A percentile compares a stretch with the other conserved stretches of the same genome.
Conservation (phyloP, 257 asterid species). For the Ocimum tenuiflorum region DNA sequence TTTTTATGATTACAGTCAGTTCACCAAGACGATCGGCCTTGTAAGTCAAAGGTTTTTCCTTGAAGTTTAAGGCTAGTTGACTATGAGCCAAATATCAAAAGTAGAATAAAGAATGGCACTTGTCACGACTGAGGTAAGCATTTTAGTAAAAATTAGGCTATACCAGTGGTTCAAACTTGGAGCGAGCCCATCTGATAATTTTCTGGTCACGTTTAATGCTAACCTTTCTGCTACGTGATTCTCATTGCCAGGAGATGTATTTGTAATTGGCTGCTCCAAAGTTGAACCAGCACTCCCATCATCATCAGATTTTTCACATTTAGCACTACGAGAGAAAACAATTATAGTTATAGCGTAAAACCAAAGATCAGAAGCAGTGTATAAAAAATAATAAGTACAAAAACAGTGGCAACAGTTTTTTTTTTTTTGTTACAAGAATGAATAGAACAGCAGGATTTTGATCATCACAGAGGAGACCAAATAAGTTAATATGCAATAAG, state of each 20-base stretch:
- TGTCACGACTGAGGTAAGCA: neutral
- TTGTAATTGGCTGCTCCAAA: slow-evolving; percentile 32
- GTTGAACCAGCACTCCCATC: slow-evolving; percentile 38
- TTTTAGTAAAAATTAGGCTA: slow-evolving; percentile 5
- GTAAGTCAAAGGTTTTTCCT: too few species aligned
- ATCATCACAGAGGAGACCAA: neutral
- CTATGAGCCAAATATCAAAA: neutral
- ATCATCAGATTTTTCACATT: slow-evolving; percentile 52
- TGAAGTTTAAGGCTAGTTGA: neutral
- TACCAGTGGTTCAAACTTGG: slow-evolving; percentile 45
- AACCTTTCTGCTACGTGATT: slow-evolving; percentile 34
- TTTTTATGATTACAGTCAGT: too few species aligned
- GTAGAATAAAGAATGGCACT: neutral
- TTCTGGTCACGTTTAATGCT: slow-evolving; percentile 42
- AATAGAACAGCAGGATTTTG: neutral
- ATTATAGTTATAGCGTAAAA: slow-evolving; percentile 12
- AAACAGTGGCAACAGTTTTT: neutral
- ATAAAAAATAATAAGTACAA: neutral
- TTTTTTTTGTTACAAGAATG: neutral
- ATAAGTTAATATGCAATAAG: neutral
- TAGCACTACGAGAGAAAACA: slow-evolving; percentile 37
- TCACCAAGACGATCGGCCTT: too few species aligned
- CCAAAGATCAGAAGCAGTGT: neutral
- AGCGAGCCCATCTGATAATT: slow-evolving; percentile 33
- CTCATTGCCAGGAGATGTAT: slow-evolving; percentile 31